A percentile compares a stretch with the other conserved stretches of the same genome.
Evolutionary conservation across 2,329 filamentous ascomycete species (phyloP).

Genomic region (Dothistroma septosporum): DNA sequence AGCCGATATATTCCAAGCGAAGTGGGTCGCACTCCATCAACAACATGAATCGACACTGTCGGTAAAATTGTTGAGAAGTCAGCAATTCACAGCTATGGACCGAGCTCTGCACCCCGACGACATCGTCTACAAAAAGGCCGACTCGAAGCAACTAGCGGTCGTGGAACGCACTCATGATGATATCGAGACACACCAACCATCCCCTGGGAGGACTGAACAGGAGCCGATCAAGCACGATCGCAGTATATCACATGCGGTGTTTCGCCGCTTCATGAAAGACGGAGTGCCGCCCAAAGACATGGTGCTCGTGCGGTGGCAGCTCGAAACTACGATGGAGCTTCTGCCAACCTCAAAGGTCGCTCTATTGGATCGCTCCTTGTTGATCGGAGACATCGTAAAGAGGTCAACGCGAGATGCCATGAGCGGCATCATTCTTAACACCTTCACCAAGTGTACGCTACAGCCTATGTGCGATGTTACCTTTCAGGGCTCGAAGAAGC

Average conservation of each 20-base stretch:
- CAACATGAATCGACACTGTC: conserved; percentile 2
- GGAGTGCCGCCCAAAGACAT: conserved; percentile 51
- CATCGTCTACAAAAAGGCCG: conserved; percentile 23
- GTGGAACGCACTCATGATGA: conserved; percentile 44
- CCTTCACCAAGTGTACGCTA: conserved; percentile 45
- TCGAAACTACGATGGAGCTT: conserved; percentile 40
- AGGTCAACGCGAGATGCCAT: conserved; percentile 45
- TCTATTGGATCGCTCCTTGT: conserved; percentile 52
- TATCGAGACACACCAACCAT: conserved; percentile 45
- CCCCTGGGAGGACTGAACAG: conserved; percentile 34
- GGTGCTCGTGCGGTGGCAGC: conserved; percentile 49
- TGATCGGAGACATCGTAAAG: conserved; percentile 56
- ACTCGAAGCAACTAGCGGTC: conserved; percentile 36
- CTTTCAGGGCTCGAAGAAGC: conserved; percentile 15
- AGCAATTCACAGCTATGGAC: conserved; percentile 15
- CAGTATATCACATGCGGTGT: conserved; percentile 34
- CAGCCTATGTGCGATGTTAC: conserved; percentile 30
- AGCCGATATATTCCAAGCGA: neutral
- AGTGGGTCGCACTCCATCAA: neutral
- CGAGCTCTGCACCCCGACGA: conserved; percentile 27
- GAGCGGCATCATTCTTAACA: conserved; percentile 53
- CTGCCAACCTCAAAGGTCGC: conserved; percentile 43
- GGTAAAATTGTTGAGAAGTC: neutral
- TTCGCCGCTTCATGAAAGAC: conserved; percentile 39
- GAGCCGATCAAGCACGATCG: conserved; percentile 35